Percentiles rank a stretch among this genome's conserved stretches.
Conservation (phyloP, 305 asterid genomes). For the Plantago coronopus region DNA sequence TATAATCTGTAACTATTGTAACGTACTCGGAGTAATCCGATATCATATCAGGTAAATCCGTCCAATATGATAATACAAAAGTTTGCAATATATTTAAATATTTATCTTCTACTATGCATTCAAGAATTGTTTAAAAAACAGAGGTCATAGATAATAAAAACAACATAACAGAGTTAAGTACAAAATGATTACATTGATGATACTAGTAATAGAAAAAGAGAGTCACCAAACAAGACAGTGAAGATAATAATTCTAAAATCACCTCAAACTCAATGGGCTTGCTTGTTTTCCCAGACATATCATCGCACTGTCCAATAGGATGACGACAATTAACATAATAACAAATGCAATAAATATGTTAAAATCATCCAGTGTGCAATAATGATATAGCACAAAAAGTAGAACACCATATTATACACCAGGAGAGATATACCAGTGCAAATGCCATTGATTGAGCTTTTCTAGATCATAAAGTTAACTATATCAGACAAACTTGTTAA, state of each 20-base stretch:
- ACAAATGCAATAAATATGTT: background rate
- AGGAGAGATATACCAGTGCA: background rate
- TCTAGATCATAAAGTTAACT: background rate
- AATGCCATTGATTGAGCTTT: background rate
- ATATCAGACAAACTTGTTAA: background rate
- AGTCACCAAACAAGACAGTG: background rate
- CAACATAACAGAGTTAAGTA: too few relatives aligned
- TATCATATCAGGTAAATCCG: too few relatives aligned
- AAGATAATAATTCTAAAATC: slow-evolving; percentile 15
- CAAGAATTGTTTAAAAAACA: too few relatives aligned
- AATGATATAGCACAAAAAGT: background rate
- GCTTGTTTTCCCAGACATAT: slow-evolving; percentile 51
- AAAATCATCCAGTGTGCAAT: background rate
- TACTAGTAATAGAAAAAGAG: too few relatives aligned
- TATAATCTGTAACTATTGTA: too few relatives aligned
- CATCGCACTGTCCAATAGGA: slow-evolving; percentile 57
- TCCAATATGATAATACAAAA: too few relatives aligned
- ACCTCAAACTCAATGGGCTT: slow-evolving; percentile 67
- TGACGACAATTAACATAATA: background rate
- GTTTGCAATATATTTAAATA: too few relatives aligned
- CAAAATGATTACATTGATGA: too few relatives aligned
- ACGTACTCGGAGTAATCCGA: too few relatives aligned
- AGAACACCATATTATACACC: background rate
- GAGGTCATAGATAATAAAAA: too few relatives aligned
- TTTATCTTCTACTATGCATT: too few relatives aligned